Base-by-base conservation (phyloP, 2,329 filamentous ascomycete genomes). In the Pochonia chlamydosporia region DNA sequence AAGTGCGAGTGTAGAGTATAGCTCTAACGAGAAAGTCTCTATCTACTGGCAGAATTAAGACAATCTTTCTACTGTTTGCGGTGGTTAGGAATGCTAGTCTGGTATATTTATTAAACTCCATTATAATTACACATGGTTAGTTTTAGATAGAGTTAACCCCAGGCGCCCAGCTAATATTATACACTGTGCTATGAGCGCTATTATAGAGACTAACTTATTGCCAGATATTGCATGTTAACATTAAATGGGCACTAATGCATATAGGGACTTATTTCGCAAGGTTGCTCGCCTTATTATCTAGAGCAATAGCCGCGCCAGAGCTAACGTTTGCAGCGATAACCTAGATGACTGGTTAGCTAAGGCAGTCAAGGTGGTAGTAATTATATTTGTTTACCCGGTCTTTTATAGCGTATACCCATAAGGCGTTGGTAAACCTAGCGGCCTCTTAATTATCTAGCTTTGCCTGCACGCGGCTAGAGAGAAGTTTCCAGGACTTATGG, bases 81-180 rank as follows among this genome's bases (percentile, higher is more conserved):
- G 46, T 49, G 18, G 43, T 51, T 23, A 48, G 36, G 46, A 51
- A 48, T 37, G 30, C 46, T 30, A 43, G 49, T 24, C 49, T 40
- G 10, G 20, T 48, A 46, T 48, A 51, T 14, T 51, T 51, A 23
- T 43, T 24, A 51, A 48, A 48, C 49, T 48, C 49, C 37, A 51
- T 51, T 25, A 48, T 51, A 31, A 51, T 46, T 13, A 43, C 43
- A 42, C 43, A 51, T 14, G 46, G 50, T 25, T 33, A 42, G 39
- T 52, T 46, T 49, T 49, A 37, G 21, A 49, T 49, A 40, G 46
- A 40, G 36, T 44, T 42, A 33, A 43, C 51, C 35, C 46, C 46
- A 30, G 49, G 51, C 43, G 51, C 43, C 48, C 46, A 52, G 48
- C 42, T 40, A 40, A 50, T 52, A 24, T 50, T 46, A 30, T 50